phyloP scores from a whole-genome alignment of 1,284 basidiomycete genomes.

The Microbotryum violaceum region DNA sequence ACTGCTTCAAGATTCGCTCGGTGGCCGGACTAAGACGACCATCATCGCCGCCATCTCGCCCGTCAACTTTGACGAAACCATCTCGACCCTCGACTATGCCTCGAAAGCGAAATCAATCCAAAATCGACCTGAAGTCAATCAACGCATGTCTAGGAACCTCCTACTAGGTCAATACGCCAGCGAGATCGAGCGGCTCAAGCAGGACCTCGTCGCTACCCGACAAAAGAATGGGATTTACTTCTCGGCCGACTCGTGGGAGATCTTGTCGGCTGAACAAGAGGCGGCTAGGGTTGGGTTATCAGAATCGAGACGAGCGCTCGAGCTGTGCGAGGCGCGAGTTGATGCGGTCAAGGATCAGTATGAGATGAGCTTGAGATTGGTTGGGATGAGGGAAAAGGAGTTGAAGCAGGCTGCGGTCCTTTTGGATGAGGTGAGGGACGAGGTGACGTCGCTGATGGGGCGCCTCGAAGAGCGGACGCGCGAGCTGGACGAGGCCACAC shows the following conservation, averaged over 20 bases:
- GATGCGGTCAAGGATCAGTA: constrained; percentile 68
- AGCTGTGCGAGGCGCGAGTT: constrained; percentile 65
- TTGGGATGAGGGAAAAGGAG: constrained; percentile 41
- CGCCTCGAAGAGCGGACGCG: constrained; percentile 9
- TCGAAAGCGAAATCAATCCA: constrained; percentile 90
- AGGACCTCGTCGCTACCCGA: constrained; percentile 77
- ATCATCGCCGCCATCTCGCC: constrained; percentile 95
- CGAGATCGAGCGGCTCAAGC: constrained; percentile 92
- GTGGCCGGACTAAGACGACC: constrained; percentile 96
- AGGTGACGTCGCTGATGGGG: constrained; percentile 8
- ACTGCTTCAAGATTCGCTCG: constrained; percentile 94
- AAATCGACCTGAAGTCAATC: constrained; percentile 92
- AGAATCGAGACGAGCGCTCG: constrained; percentile 71
- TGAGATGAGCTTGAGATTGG: constrained; percentile 69
- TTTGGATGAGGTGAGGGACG: constrained; percentile 23
- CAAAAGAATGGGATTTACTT: constrained; percentile 94
- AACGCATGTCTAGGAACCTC: constrained; percentile 84
- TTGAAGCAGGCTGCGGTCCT: constrained; percentile 21
- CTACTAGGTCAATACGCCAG: constrained; percentile 88
- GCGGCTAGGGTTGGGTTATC: constrained; percentile 63
- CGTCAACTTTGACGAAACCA: constrained; percentile 92
- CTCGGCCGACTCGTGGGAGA: constrained; percentile 77
- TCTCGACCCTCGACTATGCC: constrained; percentile 96
- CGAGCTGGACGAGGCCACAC: constrained; percentile 20
- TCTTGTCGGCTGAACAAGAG: constrained; percentile 70